These are phyloP conservation scores for Fusarium redolens DNA, from an alignment of 2,329 filamentous ascomycete species.

Conservation along the genomic window DNA sequence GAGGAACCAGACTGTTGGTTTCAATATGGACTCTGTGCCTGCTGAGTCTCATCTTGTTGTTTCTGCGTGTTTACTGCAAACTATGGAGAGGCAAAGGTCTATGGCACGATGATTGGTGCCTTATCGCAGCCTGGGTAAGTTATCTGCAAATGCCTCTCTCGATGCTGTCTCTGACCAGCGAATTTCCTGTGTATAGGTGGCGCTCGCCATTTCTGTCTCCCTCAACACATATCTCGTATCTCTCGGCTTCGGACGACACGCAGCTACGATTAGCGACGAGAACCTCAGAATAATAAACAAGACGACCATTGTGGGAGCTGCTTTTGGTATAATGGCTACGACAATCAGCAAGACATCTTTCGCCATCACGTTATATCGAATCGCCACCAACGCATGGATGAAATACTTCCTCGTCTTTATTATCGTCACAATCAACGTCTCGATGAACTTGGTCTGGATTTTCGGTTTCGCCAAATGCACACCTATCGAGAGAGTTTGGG, in stretches of 20 bases:
- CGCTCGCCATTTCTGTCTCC: conserved; percentile 45
- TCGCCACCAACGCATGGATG: conserved; percentile 45
- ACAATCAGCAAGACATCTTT: conserved; percentile 54
- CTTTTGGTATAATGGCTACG: conserved; percentile 50
- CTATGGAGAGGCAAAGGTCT: conserved; percentile 49
- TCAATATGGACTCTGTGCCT: conserved; percentile 46
- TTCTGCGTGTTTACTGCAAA: conserved; percentile 53
- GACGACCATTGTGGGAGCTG: conserved; percentile 44
- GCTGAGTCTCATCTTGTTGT: conserved; percentile 43
- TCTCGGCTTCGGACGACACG: conserved; percentile 45
- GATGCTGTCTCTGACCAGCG: not conserved
- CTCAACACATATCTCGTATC: conserved; percentile 49
- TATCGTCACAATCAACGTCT: conserved; percentile 49
- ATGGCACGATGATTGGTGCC: conserved; percentile 53
- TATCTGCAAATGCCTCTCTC: not conserved
- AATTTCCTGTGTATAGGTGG: conserved; percentile 28
- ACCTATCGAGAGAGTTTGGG: conserved; percentile 44
- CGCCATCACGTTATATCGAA: conserved; percentile 51
- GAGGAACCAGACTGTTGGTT: conserved; percentile 46
- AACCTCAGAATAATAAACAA: conserved; percentile 44
- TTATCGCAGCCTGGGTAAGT: conserved; percentile 52
- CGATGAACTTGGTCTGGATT: conserved; percentile 51
- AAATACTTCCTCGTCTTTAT: conserved; percentile 47
- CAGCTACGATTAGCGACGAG: conserved; percentile 37
- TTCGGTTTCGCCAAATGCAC: conserved; percentile 50